Percentiles rank a stretch among this genome's conserved stretches.
Conservation (phyloP, 371 early-diverging fungal species). For the Mortierella sp. region DNA sequence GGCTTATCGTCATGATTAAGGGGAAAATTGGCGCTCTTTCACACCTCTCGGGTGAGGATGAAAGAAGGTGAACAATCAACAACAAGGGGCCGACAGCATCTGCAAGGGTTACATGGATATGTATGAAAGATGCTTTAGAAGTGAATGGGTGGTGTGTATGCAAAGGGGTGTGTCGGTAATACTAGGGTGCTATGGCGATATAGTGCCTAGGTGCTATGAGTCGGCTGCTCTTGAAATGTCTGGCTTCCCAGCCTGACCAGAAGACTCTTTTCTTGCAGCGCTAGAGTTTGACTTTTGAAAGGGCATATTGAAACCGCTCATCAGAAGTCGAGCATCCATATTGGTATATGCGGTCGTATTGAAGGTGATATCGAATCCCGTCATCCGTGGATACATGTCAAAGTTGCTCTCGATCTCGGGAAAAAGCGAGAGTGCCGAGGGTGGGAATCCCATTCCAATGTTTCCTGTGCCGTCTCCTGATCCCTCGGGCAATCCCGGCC, state of each 20-base stretch:
- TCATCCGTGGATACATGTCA: conserved; percentile 91
- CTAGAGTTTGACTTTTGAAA: conserved; percentile 63
- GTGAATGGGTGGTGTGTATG: background rate
- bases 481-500: conserved; percentile 82
- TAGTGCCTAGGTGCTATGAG: background rate
- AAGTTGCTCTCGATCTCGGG: conserved; percentile 97
- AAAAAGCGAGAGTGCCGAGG: conserved; percentile 90
- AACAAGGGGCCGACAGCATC: background rate
- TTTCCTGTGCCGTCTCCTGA: conserved; percentile 89
- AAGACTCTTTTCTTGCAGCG: conserved; percentile 15
- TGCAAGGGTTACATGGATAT: background rate
- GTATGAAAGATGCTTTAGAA: background rate
- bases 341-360: conserved; percentile 89
- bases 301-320: conserved; percentile 93
- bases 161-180: background rate
- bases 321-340: conserved; percentile 84
- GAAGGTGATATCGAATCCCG: conserved; percentile 89
- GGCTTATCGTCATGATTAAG: conserved; percentile 10
- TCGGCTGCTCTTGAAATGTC: background rate
- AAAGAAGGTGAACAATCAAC: background rate
- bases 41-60: background rate
- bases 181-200: background rate
- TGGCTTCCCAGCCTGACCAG: background rate
- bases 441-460: conserved; percentile 87
- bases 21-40: background rate